Evolutionary conservation across 129 eudicot genomes (phyloP), one percentile per base, ranked within the genome.

Genomic region (Glebionis coronaria): DNA sequence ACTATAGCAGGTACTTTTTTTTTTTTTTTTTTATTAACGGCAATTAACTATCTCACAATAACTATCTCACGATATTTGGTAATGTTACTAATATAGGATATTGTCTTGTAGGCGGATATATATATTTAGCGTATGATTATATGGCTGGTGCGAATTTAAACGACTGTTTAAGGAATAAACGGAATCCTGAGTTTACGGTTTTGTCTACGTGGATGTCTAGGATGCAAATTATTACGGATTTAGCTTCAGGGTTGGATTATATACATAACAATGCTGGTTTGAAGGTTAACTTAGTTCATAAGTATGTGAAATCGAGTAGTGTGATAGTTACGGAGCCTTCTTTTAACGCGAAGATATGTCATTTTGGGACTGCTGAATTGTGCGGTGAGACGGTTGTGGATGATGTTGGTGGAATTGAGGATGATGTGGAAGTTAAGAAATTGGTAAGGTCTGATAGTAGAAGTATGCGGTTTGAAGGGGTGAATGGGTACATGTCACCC

Each of bases 351-450:
- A 78, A 82, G 81, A 82, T 93, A 53, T 93, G 97, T 74, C 95
- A 93, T 58, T 88, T 93, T 53, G 97, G 98, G 7, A 83, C 98
- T 62, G 98, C 98, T 50, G 95, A 88, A 81, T 71, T 93, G 50
- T 86, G 95, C 74, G 95, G 97, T 11, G 98, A 86, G 82, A 73
- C 88, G 13, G 75, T 59, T 50, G 57, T 61, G 20, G 80, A 73
- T 52, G 15, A 42, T 52, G 57, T 7, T 40, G 53, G 58, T 12
- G 76, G 75, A 61, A 62, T 76, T 71, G 10, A 12, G 4, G 80
- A 75, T 47, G 23, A n/a, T 51, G 61, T 72, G 46, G 73, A 58
- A 16, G 27, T 8, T 49, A 52, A n/a, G 47, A 69, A 55, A 15
- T 40, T 67, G 63, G 71, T 66, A 49, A 68, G 89, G 69, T 76